phyloP scores from a whole-genome alignment of 2,329 filamentous ascomycete genomes.

The Botrytis fragariae region DNA sequence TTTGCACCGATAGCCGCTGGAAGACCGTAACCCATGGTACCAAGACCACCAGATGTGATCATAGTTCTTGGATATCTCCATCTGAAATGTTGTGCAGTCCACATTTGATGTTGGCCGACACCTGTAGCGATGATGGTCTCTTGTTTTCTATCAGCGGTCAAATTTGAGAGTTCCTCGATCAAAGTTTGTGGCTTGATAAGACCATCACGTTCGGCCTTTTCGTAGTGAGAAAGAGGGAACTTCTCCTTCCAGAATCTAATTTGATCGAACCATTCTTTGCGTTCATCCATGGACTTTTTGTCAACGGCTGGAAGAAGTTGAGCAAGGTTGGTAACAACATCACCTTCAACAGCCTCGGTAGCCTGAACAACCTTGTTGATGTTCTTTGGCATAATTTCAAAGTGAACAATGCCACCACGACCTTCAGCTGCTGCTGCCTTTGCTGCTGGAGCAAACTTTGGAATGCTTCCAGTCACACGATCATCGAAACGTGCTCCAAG shows the following conservation, averaged over 20 bases:
- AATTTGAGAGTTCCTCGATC: conserved; percentile 83
- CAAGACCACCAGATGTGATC: conserved; percentile 94
- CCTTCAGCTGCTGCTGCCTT: conserved; percentile 80
- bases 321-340: conserved; percentile 76
- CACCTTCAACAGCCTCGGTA: conserved; percentile 91
- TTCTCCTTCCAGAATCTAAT: conserved; percentile 88
- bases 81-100: conserved; percentile 93
- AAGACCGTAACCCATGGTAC: conserved; percentile 94
- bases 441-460: conserved; percentile 86
- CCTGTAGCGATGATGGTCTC: conserved; percentile 87
- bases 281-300: conserved; percentile 57
- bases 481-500: conserved; percentile 94
- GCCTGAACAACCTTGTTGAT: conserved; percentile 99
- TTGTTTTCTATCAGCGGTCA: conserved; percentile 77
- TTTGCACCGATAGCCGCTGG: conserved; percentile 95
- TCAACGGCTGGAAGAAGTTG: conserved; percentile 72
- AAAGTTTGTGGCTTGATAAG: conserved; percentile 93
- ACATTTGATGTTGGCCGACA: conserved; percentile 99
- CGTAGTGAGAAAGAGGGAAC: conserved; percentile 82
- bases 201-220: conserved; percentile 70
- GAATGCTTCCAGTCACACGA: conserved; percentile 78
- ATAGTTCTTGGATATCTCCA: conserved; percentile 90
- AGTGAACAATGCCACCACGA: conserved; percentile 93
- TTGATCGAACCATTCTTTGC: conserved; percentile 84
- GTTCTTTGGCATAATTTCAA: conserved; percentile 99